These are phyloP conservation scores for Vanderwaltozyma yarrowii DNA, from an alignment of 805 yeast species.

Conservation along the genomic window DNA sequence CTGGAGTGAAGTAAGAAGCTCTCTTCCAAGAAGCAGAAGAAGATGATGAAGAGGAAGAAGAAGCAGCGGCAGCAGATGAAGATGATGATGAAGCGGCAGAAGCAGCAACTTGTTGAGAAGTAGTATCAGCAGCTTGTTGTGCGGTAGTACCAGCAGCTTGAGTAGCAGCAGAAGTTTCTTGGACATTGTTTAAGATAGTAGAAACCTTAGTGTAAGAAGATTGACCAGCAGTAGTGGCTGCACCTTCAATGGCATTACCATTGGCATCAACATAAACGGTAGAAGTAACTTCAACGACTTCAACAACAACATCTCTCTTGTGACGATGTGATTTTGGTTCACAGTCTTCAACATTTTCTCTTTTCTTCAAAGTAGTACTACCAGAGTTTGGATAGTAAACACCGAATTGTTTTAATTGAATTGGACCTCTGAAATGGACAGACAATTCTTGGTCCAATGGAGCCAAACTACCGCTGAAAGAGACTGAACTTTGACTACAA, in stretches of 20 bases:
- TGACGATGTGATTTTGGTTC: slow-evolving; percentile 34
- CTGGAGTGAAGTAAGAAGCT: slow-evolving; percentile 65
- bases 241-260: slow-evolving; percentile 30
- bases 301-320: slow-evolving; percentile 52
- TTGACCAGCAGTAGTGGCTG: slow-evolving; percentile 7
- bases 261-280: slow-evolving; percentile 57
- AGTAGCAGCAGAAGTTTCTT: slow-evolving; percentile 1
- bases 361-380: slow-evolving; percentile 37
- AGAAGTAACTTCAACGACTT: slow-evolving; percentile 63
- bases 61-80: slow-evolving; percentile 24
- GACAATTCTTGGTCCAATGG: slow-evolving; percentile 63
- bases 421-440: slow-evolving; percentile 73
- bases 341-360: slow-evolving; percentile 20
- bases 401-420: slow-evolving; percentile 58
- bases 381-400: slow-evolving; percentile 67
- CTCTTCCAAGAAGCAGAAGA: slow-evolving; percentile 60
- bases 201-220: slow-evolving; percentile 11
- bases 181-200: slow-evolving; percentile 3
- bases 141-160: slow-evolving; percentile 7
- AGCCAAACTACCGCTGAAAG: slow-evolving; percentile 56
- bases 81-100: slow-evolving; percentile 25
- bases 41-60: slow-evolving; percentile 31
- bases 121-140: slow-evolving; percentile 11
- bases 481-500: slow-evolving; percentile 48
- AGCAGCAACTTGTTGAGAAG: slow-evolving; percentile 17